These are phyloP conservation scores for Eimeria brunetti DNA, from an alignment of 169 alveolate genomes.

Conservation along the genomic window DNA sequence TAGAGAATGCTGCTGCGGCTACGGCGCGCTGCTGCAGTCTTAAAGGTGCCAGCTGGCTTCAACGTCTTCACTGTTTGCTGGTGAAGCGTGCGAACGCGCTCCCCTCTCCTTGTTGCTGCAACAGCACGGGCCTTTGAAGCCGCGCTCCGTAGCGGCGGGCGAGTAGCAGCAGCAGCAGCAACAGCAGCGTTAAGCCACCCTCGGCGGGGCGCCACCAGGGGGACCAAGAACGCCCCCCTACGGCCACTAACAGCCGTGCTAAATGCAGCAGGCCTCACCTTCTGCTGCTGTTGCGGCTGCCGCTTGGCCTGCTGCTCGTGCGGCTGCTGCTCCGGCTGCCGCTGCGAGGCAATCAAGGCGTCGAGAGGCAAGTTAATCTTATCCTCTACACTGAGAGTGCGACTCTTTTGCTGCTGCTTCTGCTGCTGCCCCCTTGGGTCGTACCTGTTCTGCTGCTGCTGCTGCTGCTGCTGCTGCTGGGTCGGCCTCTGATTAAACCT, in stretches of 20 bases:
- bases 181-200: slow-evolving; percentile 46
- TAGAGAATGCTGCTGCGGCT: slow-evolving; percentile 9
- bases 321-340: slow-evolving; percentile 15
- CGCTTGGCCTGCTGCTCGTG: slow-evolving; percentile 4
- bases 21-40: slow-evolving; percentile 44
- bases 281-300: slow-evolving; percentile 17
- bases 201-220: neutral
- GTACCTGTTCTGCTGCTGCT: slow-evolving; percentile 50
- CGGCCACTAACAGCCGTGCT: slow-evolving; percentile 27
- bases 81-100: slow-evolving; percentile 35
- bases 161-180: slow-evolving; percentile 64
- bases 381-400: neutral
- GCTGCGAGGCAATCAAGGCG: slow-evolving; percentile 40
- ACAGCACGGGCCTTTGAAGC: slow-evolving; percentile 43
- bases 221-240: slow-evolving; percentile 26
- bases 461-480: slow-evolving; percentile 60
- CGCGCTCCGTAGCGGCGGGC: slow-evolving; percentile 27
- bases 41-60: slow-evolving; percentile 41
- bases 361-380: slow-evolving; percentile 38
- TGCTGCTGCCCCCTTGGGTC: slow-evolving; percentile 1
- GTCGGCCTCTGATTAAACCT: slow-evolving; percentile 14
- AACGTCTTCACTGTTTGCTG: slow-evolving; percentile 52
- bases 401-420: slow-evolving; percentile 31
- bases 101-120: slow-evolving; percentile 11
- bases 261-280: neutral